phyloP scores from a whole-genome alignment of 2,329 filamentous ascomycete genomes.

The Biscogniauxia sp. region DNA sequence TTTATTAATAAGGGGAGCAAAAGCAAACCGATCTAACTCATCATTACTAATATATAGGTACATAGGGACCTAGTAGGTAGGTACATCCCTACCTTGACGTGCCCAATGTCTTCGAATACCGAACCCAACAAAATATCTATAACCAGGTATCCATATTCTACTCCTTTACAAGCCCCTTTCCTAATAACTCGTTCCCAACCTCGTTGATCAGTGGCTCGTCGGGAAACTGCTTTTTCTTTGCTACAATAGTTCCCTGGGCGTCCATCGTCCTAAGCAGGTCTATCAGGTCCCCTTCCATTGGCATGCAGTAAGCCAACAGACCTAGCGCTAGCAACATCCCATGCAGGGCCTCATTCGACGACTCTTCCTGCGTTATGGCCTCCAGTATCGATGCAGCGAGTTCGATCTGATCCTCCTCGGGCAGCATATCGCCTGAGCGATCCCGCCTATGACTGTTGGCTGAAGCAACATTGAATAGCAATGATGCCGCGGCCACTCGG shows the following conservation, averaged over 20 bases:
- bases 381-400: constrained; percentile 79
- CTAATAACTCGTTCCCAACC: constrained; percentile 51
- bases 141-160: constrained; percentile 10
- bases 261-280: constrained; percentile 80
- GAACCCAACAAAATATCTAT: background rate
- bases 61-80: too few relatives aligned
- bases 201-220: constrained; percentile 56
- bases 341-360: constrained; percentile 69
- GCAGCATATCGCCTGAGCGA: constrained; percentile 56
- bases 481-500: constrained; percentile 75
- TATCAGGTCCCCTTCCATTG: constrained; percentile 69
- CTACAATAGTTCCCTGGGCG: constrained; percentile 61
- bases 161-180: constrained; percentile 44
- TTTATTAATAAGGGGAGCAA: background rate
- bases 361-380: constrained; percentile 58
- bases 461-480: constrained; percentile 79
- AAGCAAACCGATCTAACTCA: background rate
- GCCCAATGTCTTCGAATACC: background rate
- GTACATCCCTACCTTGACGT: too few relatives aligned
- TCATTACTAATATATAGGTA: too few relatives aligned
- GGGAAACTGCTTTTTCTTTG: constrained; percentile 56
- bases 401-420: constrained; percentile 73
- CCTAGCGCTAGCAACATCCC: constrained; percentile 76
- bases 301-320: constrained; percentile 69
- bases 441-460: constrained; percentile 66